Percentiles rank a stretch among this genome's conserved stretches.
Evolutionary conservation across 306 rosid species (phyloP).

Genomic region (Acacia crassicarpa): DNA sequence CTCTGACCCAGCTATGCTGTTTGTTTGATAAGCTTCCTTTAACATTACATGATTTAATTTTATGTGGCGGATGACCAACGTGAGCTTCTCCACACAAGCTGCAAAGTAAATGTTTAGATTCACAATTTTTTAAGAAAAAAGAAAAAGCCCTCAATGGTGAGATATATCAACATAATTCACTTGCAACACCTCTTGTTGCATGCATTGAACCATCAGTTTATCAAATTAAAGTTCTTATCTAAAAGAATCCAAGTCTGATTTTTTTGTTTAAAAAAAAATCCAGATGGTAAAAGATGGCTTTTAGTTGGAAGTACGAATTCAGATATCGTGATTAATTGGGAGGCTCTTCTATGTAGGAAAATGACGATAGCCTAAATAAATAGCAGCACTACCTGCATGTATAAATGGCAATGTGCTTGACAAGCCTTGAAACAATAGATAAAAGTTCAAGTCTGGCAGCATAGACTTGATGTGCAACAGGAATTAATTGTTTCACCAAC

Average conservation of each 20-base stretch:
- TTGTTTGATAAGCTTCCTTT: conserved; percentile 60
- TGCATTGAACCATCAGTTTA: conserved; percentile 5
- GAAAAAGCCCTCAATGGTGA: neutral
- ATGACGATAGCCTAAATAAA: conserved; percentile 14
- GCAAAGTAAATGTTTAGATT: conserved; percentile 24
- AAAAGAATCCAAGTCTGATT: conserved; percentile 1
- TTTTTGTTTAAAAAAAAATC: neutral
- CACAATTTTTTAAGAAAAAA: conserved; percentile 4
- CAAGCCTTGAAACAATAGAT: conserved; percentile 49
- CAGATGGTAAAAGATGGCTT: neutral
- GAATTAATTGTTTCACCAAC: conserved; percentile 54
- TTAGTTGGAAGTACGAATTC: conserved; percentile 1
- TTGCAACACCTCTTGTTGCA: conserved; percentile 10
- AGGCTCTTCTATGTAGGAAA: conserved; percentile 9
- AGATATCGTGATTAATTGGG: neutral
- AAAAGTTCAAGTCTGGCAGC: conserved; percentile 56
- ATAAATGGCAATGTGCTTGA: conserved; percentile 42
- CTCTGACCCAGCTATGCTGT: conserved; percentile 67
- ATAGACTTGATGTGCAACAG: conserved; percentile 54
- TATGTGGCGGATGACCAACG: conserved; percentile 69
- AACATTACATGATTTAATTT: conserved; percentile 67
- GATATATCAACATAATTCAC: conserved; percentile 3
- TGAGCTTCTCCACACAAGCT: conserved; percentile 71
- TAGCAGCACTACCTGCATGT: conserved; percentile 51
- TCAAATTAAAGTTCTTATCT: neutral